Evolutionary conservation across 257 asterid species (phyloP).

Genomic region (Solanum neorickii): DNA sequence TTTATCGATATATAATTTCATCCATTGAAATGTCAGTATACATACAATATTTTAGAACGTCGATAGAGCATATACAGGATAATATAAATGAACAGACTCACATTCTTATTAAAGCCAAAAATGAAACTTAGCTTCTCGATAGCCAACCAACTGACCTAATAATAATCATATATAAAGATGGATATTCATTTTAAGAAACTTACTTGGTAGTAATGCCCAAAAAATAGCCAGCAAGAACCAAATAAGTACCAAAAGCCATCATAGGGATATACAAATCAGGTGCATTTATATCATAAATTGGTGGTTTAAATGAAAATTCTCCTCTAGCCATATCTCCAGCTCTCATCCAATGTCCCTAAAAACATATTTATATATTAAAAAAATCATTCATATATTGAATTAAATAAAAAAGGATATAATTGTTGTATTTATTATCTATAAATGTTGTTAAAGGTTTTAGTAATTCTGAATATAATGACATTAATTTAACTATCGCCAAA

Average conservation of each 20-base stretch:
- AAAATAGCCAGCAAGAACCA: slow-evolving; percentile 22
- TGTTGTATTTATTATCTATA: too few species aligned
- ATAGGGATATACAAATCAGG: slow-evolving; percentile 22
- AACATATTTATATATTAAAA: background rate
- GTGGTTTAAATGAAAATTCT: slow-evolving; percentile 16
- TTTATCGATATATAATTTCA: background rate
- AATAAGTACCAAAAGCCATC: slow-evolving; percentile 35
- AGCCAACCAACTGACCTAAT: too few species aligned
- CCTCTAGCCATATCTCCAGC: slow-evolving; percentile 6
- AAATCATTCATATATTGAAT: background rate
- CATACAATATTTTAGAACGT: background rate
- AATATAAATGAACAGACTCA: background rate
- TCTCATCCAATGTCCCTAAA: slow-evolving; percentile 23
- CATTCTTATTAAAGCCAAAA: background rate
- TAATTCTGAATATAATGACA: too few species aligned
- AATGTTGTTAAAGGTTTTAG: too few species aligned
- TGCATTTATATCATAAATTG: slow-evolving; percentile 21
- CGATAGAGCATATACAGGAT: background rate
- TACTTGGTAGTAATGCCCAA: slow-evolving; percentile 33
- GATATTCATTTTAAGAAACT: background rate
- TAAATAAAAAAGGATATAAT: background rate
- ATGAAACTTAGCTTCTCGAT: background rate
- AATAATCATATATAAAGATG: background rate
- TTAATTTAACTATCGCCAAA: too few species aligned
- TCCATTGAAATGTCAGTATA: background rate